Percentiles rank a stretch among this genome's conserved stretches.
Evolutionary conservation across 306 rosid genomes (phyloP).

Genomic region (Begonia peltatifolia): DNA sequence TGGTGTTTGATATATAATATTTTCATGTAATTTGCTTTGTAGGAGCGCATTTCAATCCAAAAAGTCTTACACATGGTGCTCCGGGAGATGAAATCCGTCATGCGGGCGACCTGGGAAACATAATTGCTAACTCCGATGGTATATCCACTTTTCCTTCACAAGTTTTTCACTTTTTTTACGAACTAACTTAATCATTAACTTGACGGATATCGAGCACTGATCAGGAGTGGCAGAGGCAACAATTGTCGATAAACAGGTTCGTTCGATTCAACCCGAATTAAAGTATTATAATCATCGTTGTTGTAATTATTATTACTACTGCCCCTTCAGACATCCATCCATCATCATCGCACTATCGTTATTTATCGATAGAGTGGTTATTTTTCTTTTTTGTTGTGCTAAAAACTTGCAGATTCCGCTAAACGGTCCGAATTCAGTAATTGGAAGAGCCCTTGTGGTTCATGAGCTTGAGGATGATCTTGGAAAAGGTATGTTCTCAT

Average conservation of each 20-base stretch:
- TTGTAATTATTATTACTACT: neutral
- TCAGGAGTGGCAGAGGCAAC: constrained; percentile 67
- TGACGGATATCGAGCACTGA: constrained; percentile 5
- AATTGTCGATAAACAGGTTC: constrained; percentile 66
- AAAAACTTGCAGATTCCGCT: constrained; percentile 51
- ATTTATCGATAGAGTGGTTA: too few relatives aligned
- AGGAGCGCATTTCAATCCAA: constrained; percentile 94
- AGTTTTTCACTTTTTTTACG: neutral
- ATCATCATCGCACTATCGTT: neutral
- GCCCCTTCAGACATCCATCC: neutral
- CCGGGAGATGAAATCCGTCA: constrained; percentile 84
- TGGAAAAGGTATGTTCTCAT: constrained; percentile 50
- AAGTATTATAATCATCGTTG: too few relatives aligned
- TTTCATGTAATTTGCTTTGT: constrained; percentile 2
- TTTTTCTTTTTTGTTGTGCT: neutral
- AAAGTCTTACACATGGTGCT: constrained; percentile 65
- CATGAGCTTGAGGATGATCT: constrained; percentile 82
- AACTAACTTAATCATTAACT: constrained; percentile 4
- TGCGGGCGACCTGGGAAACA: constrained; percentile 99
- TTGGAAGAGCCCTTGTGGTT: constrained; percentile 86
- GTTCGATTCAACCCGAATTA: neutral
- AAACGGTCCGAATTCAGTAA: constrained; percentile 50
- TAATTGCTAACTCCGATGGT: constrained; percentile 68
- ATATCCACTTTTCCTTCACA: constrained; percentile 9
- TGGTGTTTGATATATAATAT: neutral